A percentile compares a stretch with the other conserved stretches of the same genome.
phyloP scores from a whole-genome alignment of 208 protist species.

The Trichomonas vaginalis region DNA sequence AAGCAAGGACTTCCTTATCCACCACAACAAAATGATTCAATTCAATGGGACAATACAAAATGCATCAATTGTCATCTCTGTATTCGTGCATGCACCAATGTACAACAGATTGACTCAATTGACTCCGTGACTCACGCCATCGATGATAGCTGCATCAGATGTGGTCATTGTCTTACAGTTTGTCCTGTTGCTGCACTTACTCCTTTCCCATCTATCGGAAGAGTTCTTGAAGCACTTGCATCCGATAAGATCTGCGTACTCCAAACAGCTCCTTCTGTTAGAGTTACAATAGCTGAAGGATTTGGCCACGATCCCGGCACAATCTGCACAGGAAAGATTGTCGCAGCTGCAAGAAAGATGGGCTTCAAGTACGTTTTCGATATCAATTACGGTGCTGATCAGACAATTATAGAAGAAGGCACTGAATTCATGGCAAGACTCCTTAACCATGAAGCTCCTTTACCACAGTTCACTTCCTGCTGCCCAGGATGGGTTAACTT shows the following conservation, averaged over 20 bases:
- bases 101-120: background rate
- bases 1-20: constrained; percentile 30
- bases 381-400: constrained; percentile 38
- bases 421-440: constrained; percentile 29
- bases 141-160: constrained; percentile 40
- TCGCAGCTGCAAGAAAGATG: constrained; percentile 26
- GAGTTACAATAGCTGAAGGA: constrained; percentile 35
- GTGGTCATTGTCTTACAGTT: constrained; percentile 41
- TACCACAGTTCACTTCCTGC: constrained; percentile 40
- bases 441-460: constrained; percentile 17
- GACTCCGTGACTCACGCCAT: background rate
- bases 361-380: constrained; percentile 45
- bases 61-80: background rate
- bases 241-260: constrained; percentile 21
- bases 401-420: constrained; percentile 43
- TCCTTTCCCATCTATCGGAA: constrained; percentile 4
- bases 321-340: constrained; percentile 21
- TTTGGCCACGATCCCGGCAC: constrained; percentile 31
- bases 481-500: constrained; percentile 42
- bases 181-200: constrained; percentile 39
- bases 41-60: background rate
- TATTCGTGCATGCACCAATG: background rate
- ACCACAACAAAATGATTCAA: background rate
- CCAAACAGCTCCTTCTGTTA: constrained; percentile 33
- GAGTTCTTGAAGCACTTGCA: constrained; percentile 21